Evolutionary conservation across 106 monocot genomes (phyloP).

Genomic region (Apostasia ramifera): DNA sequence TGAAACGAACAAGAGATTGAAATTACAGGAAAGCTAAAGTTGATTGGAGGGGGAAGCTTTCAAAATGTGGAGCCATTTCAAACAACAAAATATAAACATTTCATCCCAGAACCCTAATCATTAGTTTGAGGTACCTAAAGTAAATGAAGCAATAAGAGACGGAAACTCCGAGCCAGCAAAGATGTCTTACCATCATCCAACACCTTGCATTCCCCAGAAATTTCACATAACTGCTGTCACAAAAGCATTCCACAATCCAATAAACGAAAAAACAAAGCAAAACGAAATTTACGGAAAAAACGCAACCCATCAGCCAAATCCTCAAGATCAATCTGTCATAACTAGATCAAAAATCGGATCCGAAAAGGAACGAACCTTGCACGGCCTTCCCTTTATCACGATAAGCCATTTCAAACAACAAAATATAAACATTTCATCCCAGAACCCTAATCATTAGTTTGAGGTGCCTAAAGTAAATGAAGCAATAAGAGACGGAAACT

Average conservation of each 20-base stretch:
- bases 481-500: no score
- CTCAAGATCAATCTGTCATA: background rate
- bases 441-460: no score
- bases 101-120: no score
- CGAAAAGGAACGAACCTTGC: slow-evolving; percentile 25
- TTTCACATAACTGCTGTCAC: no score
- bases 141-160: no score
- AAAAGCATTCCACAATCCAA: background rate
- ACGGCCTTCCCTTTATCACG: slow-evolving; percentile 50
- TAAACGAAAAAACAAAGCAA: background rate
- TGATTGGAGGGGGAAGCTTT: slow-evolving; percentile 49
- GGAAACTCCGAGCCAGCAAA: no score
- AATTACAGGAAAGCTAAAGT: background rate
- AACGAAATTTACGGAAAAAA: background rate
- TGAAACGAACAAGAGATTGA: no score
- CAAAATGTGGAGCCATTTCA: slow-evolving; percentile 47
- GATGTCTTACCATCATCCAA: no score
- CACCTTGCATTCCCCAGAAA: no score
- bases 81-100: background rate
- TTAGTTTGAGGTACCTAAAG: no score
- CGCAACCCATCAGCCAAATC: background rate
- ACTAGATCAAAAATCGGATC: background rate
- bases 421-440: no score
- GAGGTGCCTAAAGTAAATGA: no score
- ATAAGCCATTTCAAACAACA: slow-evolving; percentile 39